Conservation (phyloP, 2,329 filamentous ascomycete species). For the Epichloe uncinata region DNA sequence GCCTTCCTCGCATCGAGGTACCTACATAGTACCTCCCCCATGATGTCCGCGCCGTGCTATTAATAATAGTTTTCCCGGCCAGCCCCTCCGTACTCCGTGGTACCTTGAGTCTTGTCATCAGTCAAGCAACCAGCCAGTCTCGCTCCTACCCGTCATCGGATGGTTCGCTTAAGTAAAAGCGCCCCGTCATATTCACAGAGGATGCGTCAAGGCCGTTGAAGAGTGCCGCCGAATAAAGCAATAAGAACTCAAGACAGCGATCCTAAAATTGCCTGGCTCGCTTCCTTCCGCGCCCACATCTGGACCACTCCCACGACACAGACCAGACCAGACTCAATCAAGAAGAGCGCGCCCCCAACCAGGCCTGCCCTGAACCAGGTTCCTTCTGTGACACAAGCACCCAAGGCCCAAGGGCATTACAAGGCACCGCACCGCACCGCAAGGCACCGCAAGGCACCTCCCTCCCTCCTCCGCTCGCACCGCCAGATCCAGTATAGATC, state of each 20-base stretch:
- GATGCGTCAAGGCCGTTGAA: slow-evolving; percentile 7
- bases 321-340: slow-evolving; percentile 22
- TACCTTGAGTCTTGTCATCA: not conserved
- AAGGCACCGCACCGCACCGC: slow-evolving; percentile 29
- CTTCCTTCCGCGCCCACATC: slow-evolving; percentile 23
- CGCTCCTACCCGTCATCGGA: not conserved
- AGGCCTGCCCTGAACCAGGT: not conserved
- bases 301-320: slow-evolving; percentile 11
- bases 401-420: not conserved
- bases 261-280: slow-evolving; percentile 9
- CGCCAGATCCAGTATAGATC: slow-evolving; percentile 54
- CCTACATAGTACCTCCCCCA: not conserved
- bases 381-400: not conserved
- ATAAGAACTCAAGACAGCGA: slow-evolving; percentile 5
- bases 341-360: slow-evolving; percentile 19
- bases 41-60: not conserved
- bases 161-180: slow-evolving; percentile 2
- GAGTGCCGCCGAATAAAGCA: slow-evolving; percentile 5
- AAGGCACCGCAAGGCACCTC: slow-evolving; percentile 33
- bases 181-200: slow-evolving; percentile 5
- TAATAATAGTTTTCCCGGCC: not conserved
- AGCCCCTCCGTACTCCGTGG: not conserved
- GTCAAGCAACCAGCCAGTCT: not conserved
- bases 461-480: slow-evolving; percentile 34
- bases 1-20: not conserved